phyloP scores from a whole-genome alignment of 192 early-diverging fungal genomes.

The Gigaspora rosea region DNA sequence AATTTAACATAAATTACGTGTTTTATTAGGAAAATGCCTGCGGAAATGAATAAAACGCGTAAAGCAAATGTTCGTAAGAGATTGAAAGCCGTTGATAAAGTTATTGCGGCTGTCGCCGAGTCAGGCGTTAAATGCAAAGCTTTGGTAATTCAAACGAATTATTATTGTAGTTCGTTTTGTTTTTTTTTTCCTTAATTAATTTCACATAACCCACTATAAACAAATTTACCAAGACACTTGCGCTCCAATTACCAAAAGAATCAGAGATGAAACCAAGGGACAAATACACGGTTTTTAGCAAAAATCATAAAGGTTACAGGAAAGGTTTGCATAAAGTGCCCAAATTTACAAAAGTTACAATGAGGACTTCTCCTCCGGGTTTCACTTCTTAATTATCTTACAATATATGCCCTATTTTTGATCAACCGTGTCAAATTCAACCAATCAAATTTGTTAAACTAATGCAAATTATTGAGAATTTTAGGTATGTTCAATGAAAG shows the following conservation, averaged over 20 bases:
- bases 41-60: slow-evolving; percentile 65
- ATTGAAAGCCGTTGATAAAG: slow-evolving; percentile 75
- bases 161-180: neutral
- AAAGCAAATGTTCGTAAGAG: slow-evolving; percentile 88
- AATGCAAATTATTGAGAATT: no score
- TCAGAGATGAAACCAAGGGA: slow-evolving; percentile 72
- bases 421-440: no score
- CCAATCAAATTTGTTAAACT: no score
- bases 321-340: slow-evolving; percentile 86
- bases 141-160: slow-evolving; percentile 44
- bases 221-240: slow-evolving; percentile 50
- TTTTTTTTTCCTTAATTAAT: neutral
- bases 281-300: slow-evolving; percentile 84
- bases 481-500: no score
- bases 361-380: slow-evolving; percentile 70
- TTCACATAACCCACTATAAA: neutral
- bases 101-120: slow-evolving; percentile 64
- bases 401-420: no score
- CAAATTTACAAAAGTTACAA: slow-evolving; percentile 80
- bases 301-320: slow-evolving; percentile 65
- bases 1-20: neutral
- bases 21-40: slow-evolving; percentile 18
- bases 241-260: slow-evolving; percentile 62
- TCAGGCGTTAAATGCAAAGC: slow-evolving; percentile 79
- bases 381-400: slow-evolving; percentile 43